Evolutionary conservation across 108 stramenopile species (phyloP).

Genomic region (Mediolabrus comicus): DNA sequence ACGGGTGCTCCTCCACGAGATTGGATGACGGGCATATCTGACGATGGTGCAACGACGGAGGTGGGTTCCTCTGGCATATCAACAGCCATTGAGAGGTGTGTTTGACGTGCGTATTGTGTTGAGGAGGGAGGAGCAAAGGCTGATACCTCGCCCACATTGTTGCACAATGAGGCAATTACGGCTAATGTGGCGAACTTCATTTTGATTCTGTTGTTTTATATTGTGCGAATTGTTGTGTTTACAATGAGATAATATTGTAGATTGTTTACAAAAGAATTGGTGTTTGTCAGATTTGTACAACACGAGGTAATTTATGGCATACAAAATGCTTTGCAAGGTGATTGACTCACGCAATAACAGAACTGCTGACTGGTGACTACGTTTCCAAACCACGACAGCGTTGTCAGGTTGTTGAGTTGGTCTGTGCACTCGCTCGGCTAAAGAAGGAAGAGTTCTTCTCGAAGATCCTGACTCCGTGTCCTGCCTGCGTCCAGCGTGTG

Average conservation of each 20-base stretch:
- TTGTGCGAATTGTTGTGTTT: background rate
- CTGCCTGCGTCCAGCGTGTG: too few species aligned
- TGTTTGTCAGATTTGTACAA: too few species aligned
- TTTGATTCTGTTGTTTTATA: background rate
- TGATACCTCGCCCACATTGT: constrained; percentile 8
- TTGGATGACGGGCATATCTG: constrained; percentile 52
- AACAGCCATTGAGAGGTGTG: constrained; percentile 39
- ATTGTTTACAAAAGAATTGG: too few species aligned
- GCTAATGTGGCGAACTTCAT: constrained; percentile 46
- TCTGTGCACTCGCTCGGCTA: too few species aligned
- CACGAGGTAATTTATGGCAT: background rate
- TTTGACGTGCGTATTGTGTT: background rate
- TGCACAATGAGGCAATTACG: constrained; percentile 25
- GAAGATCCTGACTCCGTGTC: too few species aligned
- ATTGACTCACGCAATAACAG: too few species aligned
- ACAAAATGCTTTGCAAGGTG: too few species aligned
- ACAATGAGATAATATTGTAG: background rate
- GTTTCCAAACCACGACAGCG: too few species aligned
- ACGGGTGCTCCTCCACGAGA: constrained; percentile 56
- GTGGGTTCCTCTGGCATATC: constrained; percentile 28
- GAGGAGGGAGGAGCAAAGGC: constrained; percentile 34
- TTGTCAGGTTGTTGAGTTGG: too few species aligned
- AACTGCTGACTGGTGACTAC: too few species aligned
- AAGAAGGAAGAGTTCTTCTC: too few species aligned
- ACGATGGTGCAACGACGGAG: constrained; percentile 5